These are phyloP conservation scores for Pythium insidiosum DNA, from an alignment of 352 stramenopile species.

Conservation along the genomic window DNA sequence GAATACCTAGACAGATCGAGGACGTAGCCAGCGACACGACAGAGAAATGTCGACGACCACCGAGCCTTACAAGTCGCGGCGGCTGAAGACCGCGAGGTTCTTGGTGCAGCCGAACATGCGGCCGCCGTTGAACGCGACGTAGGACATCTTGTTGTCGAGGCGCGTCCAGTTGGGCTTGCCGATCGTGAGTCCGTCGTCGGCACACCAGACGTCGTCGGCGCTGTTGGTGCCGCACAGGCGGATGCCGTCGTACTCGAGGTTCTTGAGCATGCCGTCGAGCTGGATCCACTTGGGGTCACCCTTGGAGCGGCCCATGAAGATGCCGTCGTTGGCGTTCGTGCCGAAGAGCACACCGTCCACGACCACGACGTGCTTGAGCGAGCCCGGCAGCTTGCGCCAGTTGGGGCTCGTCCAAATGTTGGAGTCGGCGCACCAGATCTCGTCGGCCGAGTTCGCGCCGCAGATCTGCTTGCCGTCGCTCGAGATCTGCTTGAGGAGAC, in stretches of 20 bases:
- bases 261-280: conserved; percentile 11
- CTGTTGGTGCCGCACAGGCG: conserved; percentile 13
- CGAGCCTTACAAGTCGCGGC: conserved; percentile 3
- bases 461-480: conserved; percentile 23
- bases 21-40: too few species aligned
- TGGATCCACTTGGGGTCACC: conserved; percentile 17
- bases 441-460: conserved; percentile 4
- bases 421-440: conserved; percentile 21
- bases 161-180: conserved; percentile 10
- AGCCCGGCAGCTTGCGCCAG: conserved; percentile 15
- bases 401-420: conserved; percentile 9
- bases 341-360: conserved; percentile 19
- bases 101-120: conserved; percentile 3
- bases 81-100: conserved; percentile 2
- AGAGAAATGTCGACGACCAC: too few species aligned
- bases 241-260: conserved; percentile 19
- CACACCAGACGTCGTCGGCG: conserved; percentile 10
- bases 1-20: too few species aligned
- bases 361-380: conserved; percentile 19
- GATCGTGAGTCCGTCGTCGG: conserved; percentile 5
- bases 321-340: conserved; percentile 12
- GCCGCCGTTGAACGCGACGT: conserved; percentile 3
- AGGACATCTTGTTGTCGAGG: conserved; percentile 7
- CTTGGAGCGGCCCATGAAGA: conserved; percentile 9
- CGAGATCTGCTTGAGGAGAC: conserved; percentile 15